These are phyloP conservation scores for Pleurotus tuoliensis DNA, from an alignment of 768 basidiomycete species.

Conservation along the genomic window DNA sequence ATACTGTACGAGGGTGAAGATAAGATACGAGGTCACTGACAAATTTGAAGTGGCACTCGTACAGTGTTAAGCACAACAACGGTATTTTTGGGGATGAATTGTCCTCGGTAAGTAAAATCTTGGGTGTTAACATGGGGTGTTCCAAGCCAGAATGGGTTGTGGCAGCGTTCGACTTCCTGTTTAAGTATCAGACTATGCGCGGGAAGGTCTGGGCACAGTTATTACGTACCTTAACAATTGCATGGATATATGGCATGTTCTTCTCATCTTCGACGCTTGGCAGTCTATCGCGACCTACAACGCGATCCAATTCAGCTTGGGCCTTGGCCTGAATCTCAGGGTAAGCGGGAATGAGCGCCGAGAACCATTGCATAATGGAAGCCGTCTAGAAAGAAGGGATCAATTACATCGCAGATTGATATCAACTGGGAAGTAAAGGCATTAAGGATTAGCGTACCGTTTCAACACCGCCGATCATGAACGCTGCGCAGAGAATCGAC, in stretches of 20 bases:
- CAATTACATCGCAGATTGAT: constrained; percentile 1
- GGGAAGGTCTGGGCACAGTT: not conserved
- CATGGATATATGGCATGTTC: constrained; percentile 31
- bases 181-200: constrained; percentile 7
- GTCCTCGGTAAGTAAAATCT: constrained; percentile 37
- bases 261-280: constrained; percentile 28
- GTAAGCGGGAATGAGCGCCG: constrained; percentile 28
- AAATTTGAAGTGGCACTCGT: constrained; percentile 9
- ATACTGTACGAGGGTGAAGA: constrained; percentile 15
- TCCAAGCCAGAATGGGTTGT: constrained; percentile 35
- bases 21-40: too few relatives aligned
- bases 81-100: constrained; percentile 36
- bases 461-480: constrained; percentile 43
- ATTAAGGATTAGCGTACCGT: constrained; percentile 23
- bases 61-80: constrained; percentile 37
- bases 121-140: constrained; percentile 34
- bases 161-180: constrained; percentile 33
- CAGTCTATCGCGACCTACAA: constrained; percentile 23
- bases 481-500: constrained; percentile 34
- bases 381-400: constrained; percentile 22
- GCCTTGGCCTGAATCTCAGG: constrained; percentile 25
- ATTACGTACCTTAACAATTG: constrained; percentile 24
- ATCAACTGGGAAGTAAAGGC: not conserved
- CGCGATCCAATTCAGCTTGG: constrained; percentile 26
- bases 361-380: constrained; percentile 35